phyloP scores from a whole-genome alignment of 331 rosid species.

The Phaseolus coccineus region DNA sequence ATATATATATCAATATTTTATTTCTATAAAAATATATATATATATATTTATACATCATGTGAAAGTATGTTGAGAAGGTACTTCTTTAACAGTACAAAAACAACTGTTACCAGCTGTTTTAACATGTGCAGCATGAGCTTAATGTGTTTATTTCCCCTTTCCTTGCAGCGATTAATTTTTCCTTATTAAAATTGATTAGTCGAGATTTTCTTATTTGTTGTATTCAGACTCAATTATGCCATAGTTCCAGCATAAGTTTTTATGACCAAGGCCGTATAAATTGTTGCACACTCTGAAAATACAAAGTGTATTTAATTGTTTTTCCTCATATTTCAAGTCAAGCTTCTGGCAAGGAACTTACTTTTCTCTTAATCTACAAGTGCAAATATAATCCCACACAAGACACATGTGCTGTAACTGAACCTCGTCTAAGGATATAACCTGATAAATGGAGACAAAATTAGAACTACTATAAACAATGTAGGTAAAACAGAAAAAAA shows the following conservation, averaged over 20 bases:
- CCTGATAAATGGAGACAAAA: slow-evolving; percentile 48
- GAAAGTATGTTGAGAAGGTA: slow-evolving; percentile 12
- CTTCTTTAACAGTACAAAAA: slow-evolving; percentile 18
- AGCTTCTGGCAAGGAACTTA: slow-evolving; percentile 51
- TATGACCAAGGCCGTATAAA: not conserved
- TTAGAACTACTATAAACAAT: slow-evolving; percentile 26
- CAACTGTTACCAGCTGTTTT: slow-evolving; percentile 2
- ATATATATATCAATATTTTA: not conserved
- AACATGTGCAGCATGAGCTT: not conserved
- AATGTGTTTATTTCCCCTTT: not conserved
- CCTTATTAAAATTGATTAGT: not conserved
- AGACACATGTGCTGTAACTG: slow-evolving; percentile 78
- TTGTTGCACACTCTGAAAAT: not conserved
- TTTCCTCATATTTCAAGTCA: not conserved
- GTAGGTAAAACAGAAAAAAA: not conserved
- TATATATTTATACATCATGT: slow-evolving; percentile 4
- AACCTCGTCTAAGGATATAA: slow-evolving; percentile 76
- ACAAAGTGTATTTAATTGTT: not conserved
- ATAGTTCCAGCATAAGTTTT: not conserved
- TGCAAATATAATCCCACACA: slow-evolving; percentile 79
- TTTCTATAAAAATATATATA: not conserved
- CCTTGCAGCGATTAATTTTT: not conserved
- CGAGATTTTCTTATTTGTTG: not conserved
- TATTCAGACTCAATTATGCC: not conserved
- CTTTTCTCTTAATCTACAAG: slow-evolving; percentile 77